These are phyloP conservation scores for Monilinia fructigena DNA, from an alignment of 2,329 filamentous ascomycete species.

Conservation along the genomic window DNA sequence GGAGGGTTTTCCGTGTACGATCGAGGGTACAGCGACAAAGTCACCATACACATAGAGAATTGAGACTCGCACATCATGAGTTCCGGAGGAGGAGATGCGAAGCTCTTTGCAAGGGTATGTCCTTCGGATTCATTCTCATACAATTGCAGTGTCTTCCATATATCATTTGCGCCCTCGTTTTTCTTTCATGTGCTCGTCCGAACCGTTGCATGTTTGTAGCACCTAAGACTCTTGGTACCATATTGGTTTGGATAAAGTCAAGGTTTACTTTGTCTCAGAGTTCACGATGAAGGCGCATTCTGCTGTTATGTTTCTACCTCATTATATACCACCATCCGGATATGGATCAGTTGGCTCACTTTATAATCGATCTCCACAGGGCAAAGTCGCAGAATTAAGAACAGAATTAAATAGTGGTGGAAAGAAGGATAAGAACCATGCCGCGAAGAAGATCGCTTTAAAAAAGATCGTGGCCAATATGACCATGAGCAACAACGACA, in stretches of 20 bases:
- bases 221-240: conserved; percentile 12
- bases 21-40: conserved; percentile 13
- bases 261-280: conserved; percentile 7
- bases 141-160: not conserved
- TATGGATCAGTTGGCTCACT: conserved; percentile 36
- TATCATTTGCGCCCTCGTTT: conserved; percentile 25
- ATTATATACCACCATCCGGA: conserved; percentile 35
- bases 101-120: conserved; percentile 96
- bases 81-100: conserved; percentile 83
- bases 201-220: conserved; percentile 21
- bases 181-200: conserved; percentile 18
- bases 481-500: conserved; percentile 99
- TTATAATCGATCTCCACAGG: conserved; percentile 60
- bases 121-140: conserved; percentile 21
- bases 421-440: conserved; percentile 97
- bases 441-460: conserved; percentile 92
- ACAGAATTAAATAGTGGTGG: conserved; percentile 89
- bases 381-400: conserved; percentile 96
- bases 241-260: conserved; percentile 4
- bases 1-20: conserved; percentile 35
- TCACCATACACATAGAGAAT: conserved; percentile 26
- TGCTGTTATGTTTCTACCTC: conserved; percentile 38
- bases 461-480: conserved; percentile 99
- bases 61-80: conserved; percentile 37
- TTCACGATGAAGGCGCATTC: conserved; percentile 17